Evolutionary conservation across 768 basidiomycete species (phyloP), one percentile per base, ranked within the genome.

Genomic region (Agaricus bisporus): DNA sequence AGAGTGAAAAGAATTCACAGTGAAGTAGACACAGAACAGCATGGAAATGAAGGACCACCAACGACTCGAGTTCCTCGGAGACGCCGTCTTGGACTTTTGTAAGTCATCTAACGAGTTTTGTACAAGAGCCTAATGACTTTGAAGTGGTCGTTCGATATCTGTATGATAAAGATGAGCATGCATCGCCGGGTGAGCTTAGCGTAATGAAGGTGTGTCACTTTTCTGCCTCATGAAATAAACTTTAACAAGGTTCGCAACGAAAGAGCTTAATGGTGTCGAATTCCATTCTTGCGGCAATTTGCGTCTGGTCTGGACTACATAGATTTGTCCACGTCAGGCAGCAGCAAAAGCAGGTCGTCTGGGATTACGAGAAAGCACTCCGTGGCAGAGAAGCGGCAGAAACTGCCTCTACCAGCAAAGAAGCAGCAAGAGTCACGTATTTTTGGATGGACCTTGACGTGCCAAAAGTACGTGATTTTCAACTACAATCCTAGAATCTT

Each of bases 261-360:
- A 60, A 92, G 91, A 79, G 81, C 26, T 86, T 87, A 7, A 92
- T 93, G 89, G 89, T 93, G 25, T 89, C 88, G 4, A 92, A 92
- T 65, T 77, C 82, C 28, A 74, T 85, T 15, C 71, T 93, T 41
- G 88, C 85, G 37, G 86, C 90, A 2, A 66, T 92, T 54, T 90
- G 86, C 59, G 82, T 92, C 15, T 76, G 76, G 58, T 78, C 79
- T 49, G 85, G 85, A 32, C 68, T 94, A 50, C 71, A 88, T 54
- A 68, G 82, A 41, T 70, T 85, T 65, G 68, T 92, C 25, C 70
- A 79, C 48, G 81, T 81, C 49, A 83, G 83, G 4, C 69, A 75
- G 39, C 69, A 75, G 11, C 67, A 89, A 9, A 72, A 72, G 15
- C 66, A 61, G 9, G 69, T 70, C 43, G 82, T 92, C 46, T 67